phyloP scores from a whole-genome alignment of 2,329 filamentous ascomycete species.

The Apiospora marii region DNA sequence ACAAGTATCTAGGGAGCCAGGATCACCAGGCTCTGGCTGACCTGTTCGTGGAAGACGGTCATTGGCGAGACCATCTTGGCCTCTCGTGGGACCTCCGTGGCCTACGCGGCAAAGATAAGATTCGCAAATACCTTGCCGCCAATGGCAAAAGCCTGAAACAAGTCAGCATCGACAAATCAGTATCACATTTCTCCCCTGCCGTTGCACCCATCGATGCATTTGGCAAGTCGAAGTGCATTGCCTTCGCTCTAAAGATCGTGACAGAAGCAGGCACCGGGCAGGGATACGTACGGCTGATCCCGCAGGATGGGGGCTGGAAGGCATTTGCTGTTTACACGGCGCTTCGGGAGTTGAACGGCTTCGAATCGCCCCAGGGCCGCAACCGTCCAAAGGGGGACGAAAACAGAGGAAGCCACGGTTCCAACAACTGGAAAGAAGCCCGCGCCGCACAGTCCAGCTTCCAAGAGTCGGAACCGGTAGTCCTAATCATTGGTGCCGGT shows the following conservation, averaged over 20 bases:
- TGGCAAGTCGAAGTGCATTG: constrained; percentile 59
- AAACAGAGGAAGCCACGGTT: constrained; percentile 58
- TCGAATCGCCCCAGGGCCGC: constrained; percentile 57
- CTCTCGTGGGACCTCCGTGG: constrained; percentile 65
- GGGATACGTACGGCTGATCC: constrained; percentile 62
- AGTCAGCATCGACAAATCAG: constrained; percentile 55
- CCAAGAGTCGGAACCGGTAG: constrained; percentile 59
- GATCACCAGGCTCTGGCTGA: constrained; percentile 44
- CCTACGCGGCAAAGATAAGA: constrained; percentile 50
- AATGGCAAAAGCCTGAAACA: constrained; percentile 51
- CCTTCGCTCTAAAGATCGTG: constrained; percentile 63
- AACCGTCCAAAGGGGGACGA: constrained; percentile 63
- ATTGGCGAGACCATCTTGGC: constrained; percentile 66
- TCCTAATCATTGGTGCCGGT: constrained; percentile 66
- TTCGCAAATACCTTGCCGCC: constrained; percentile 48
- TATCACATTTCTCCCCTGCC: constrained; percentile 52
- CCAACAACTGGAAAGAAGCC: constrained; percentile 68
- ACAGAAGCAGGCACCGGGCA: constrained; percentile 62
- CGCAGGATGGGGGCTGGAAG: constrained; percentile 59
- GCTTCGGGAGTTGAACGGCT: constrained; percentile 60
- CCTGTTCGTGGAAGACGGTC: constrained; percentile 56
- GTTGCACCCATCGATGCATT: constrained; percentile 56
- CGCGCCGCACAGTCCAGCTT: constrained; percentile 58
- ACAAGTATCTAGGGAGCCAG: constrained; percentile 45
- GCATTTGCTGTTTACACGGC: constrained; percentile 70